Conservation (phyloP, 2,329 filamentous ascomycete species). For the Xylaria sp. region DNA sequence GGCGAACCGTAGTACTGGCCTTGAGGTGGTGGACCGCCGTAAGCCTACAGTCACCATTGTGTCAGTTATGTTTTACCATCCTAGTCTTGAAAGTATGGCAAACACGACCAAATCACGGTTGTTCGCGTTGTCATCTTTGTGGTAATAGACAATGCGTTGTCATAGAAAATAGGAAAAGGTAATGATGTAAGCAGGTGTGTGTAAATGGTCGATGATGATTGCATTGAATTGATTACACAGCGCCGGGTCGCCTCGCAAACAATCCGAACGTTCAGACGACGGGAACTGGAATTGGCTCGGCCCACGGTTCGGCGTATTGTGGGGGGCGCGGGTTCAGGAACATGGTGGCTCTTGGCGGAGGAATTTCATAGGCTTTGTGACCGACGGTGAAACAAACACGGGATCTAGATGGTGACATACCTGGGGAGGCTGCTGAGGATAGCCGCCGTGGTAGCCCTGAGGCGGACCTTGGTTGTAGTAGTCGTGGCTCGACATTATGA, state of each 20-base stretch:
- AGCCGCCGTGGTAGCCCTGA: slow-evolving; percentile 44
- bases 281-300: slow-evolving; percentile 1
- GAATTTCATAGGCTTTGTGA: slow-evolving; percentile 22
- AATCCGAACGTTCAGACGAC: neutral
- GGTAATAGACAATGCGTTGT: neutral
- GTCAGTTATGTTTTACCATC: slow-evolving; percentile 12
- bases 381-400: slow-evolving; percentile 20
- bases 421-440: slow-evolving; percentile 57
- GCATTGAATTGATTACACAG: slow-evolving; percentile 1
- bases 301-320: neutral
- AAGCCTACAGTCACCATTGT: slow-evolving; percentile 46
- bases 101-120: neutral
- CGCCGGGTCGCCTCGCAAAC: neutral
- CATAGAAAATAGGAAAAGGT: neutral
- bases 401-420: slow-evolving; percentile 47
- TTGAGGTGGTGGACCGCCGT: slow-evolving; percentile 53
- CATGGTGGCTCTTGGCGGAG: slow-evolving; percentile 19
- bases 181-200: slow-evolving; percentile 1
- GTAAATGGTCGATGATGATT: neutral
- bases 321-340: slow-evolving; percentile 22
- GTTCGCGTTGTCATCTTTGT: neutral
- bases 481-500: slow-evolving; percentile 47
- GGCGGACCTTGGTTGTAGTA: slow-evolving; percentile 50
- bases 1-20: slow-evolving; percentile 54
- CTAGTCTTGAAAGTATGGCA: neutral